Evolutionary conservation across 1,284 basidiomycete genomes (phyloP).

Genomic region (Sparassis latifolia): DNA sequence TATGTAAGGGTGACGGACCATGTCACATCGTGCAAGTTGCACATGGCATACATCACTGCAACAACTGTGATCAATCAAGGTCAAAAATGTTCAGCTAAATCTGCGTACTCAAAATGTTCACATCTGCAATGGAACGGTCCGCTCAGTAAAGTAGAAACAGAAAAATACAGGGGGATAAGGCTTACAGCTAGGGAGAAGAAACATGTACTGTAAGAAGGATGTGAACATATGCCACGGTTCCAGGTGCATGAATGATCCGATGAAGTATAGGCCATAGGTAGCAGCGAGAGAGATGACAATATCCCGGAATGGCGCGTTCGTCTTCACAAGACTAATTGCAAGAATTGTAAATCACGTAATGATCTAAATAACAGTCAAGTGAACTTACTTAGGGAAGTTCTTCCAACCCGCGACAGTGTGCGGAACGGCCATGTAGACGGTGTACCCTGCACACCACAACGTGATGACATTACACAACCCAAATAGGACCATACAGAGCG

Average conservation of each 20-base stretch:
- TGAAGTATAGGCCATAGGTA: constrained; percentile 86
- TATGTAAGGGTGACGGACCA: constrained; percentile 39
- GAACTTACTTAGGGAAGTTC: constrained; percentile 52
- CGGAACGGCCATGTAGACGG: constrained; percentile 80
- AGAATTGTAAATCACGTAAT: constrained; percentile 1
- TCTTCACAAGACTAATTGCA: constrained; percentile 43
- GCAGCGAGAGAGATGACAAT: constrained; percentile 76
- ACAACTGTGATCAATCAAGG: not conserved
- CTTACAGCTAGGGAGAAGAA: constrained; percentile 69
- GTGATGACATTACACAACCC: constrained; percentile 73
- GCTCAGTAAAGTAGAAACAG: constrained; percentile 9
- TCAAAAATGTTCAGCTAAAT: not conserved
- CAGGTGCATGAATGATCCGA: constrained; percentile 80
- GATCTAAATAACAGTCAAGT: not conserved
- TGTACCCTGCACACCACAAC: constrained; percentile 84
- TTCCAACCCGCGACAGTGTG: constrained; percentile 70
- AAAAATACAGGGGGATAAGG: constrained; percentile 7
- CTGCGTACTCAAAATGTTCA: constrained; percentile 74
- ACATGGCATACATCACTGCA: constrained; percentile 84
- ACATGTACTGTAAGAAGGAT: constrained; percentile 81
- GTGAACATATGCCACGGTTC: constrained; percentile 96
- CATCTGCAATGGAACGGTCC: constrained; percentile 41
- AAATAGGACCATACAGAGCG: constrained; percentile 67
- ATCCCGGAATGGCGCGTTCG: constrained; percentile 70
- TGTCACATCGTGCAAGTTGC: constrained; percentile 84